Conservation (phyloP, 768 basidiomycete species). For the Phlebiopsis flavidoalba region DNA sequence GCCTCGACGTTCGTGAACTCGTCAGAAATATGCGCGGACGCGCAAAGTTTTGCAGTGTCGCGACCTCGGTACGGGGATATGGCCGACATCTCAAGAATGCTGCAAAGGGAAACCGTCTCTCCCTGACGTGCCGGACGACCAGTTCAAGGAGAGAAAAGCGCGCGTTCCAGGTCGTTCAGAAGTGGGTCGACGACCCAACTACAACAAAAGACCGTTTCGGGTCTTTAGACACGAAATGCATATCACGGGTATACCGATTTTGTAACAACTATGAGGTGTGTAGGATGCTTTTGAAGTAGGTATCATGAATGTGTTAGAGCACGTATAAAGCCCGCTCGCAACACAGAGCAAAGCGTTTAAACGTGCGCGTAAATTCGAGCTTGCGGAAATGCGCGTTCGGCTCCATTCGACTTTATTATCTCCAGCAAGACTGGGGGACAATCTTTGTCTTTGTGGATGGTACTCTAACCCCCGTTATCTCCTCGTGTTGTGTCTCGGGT, state of each 20-base stretch:
- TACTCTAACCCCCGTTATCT: constrained; percentile 23
- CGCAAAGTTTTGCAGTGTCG: constrained; percentile 26
- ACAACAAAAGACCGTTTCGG: constrained; percentile 3
- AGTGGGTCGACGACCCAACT: constrained; percentile 9
- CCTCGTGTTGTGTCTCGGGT: constrained; percentile 26
- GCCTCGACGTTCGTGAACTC: constrained; percentile 18
- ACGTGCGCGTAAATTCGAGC: constrained; percentile 13
- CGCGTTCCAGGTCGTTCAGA: constrained; percentile 22
- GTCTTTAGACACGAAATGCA: background rate
- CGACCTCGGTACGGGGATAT: constrained; percentile 20
- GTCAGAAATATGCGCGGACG: constrained; percentile 28
- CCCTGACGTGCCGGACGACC: constrained; percentile 22
- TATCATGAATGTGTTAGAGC: background rate
- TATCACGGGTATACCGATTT: constrained; percentile 27
- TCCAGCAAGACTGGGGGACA: constrained; percentile 30
- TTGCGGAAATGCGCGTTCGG: background rate
- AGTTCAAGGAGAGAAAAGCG: constrained; percentile 25
- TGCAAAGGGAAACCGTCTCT: constrained; percentile 15
- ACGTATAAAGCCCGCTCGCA: constrained; percentile 20
- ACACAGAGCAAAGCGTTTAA: constrained; percentile 24
- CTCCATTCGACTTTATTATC: background rate
- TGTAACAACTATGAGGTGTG: constrained; percentile 30
- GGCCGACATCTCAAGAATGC: constrained; percentile 27
- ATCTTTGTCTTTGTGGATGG: constrained; percentile 26
- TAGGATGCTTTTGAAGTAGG: too few relatives aligned